Evolutionary conservation across 768 basidiomycete species (phyloP).

Genomic region (Russula dissimulans): DNA sequence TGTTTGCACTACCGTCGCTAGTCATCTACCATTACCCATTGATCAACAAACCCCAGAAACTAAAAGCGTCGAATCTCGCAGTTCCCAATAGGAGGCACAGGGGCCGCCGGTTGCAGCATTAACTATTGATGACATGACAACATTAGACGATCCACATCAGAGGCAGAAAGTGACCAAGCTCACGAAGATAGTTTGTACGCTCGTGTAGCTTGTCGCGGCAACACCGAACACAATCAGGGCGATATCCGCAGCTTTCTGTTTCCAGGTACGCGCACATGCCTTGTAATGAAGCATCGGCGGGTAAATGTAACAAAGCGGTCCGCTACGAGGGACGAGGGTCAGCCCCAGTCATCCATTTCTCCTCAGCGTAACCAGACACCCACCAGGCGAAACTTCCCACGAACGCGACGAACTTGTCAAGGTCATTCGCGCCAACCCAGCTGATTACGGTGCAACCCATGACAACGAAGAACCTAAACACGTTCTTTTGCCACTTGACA

Average conservation of each 20-base stretch:
- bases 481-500: slow-evolving; percentile 96
- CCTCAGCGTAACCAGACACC: slow-evolving; percentile 23
- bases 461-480: slow-evolving; percentile 69
- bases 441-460: slow-evolving; percentile 74
- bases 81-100: slow-evolving; percentile 12
- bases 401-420: slow-evolving; percentile 94
- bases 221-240: slow-evolving; percentile 69
- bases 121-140: slow-evolving; percentile 1
- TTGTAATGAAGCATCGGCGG: slow-evolving; percentile 89
- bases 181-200: slow-evolving; percentile 66
- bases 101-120: slow-evolving; percentile 8
- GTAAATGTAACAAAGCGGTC: slow-evolving; percentile 90
- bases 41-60: not conserved
- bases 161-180: slow-evolving; percentile 16
- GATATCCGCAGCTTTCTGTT: slow-evolving; percentile 59
- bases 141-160: not conserved
- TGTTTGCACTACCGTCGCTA: not conserved
- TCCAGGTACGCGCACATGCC: slow-evolving; percentile 67
- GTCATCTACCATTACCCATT: too few relatives aligned
- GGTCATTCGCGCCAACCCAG: slow-evolving; percentile 73
- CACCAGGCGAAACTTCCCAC: slow-evolving; percentile 93
- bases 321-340: slow-evolving; percentile 35
- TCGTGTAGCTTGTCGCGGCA: slow-evolving; percentile 67
- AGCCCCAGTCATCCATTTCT: not conserved
- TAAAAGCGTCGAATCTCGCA: slow-evolving; percentile 2